Percentiles rank a stretch among this genome's conserved stretches.
Conservation (phyloP, 352 stramenopile genomes). For the Pelagophyceae sp. region DNA sequence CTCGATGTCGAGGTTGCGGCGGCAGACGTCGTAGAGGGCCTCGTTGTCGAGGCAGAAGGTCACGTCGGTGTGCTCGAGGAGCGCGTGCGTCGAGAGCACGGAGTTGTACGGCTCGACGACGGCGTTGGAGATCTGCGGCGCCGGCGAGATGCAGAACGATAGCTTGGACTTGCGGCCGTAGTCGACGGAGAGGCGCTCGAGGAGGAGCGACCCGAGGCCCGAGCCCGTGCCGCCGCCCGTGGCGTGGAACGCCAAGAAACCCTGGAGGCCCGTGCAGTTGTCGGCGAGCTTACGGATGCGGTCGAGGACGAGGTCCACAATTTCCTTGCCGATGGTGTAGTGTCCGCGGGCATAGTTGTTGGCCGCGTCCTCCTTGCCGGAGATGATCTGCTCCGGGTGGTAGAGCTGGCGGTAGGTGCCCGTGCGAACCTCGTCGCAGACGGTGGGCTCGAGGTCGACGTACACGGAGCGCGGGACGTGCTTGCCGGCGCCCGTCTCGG, state of each 20-base stretch:
- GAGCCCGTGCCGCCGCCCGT: constrained; percentile 92
- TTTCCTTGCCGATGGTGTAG: constrained; percentile 85
- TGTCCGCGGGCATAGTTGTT: constrained; percentile 57
- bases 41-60: constrained; percentile 94
- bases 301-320: constrained; percentile 90
- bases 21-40: constrained; percentile 93
- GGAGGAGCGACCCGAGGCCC: constrained; percentile 86
- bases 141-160: constrained; percentile 91
- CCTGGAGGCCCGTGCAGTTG: constrained; percentile 90
- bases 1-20: constrained; percentile 90
- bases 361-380: constrained; percentile 88
- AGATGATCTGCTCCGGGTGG: constrained; percentile 96
- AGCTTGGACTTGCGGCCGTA: constrained; percentile 95
- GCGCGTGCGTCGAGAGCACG: constrained; percentile 84
- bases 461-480: constrained; percentile 93
- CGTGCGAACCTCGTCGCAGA: constrained; percentile 91
- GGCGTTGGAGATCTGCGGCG: constrained; percentile 86
- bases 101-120: constrained; percentile 98
- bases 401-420: constrained; percentile 92
- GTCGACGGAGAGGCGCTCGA: constrained; percentile 91
- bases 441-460: constrained; percentile 91
- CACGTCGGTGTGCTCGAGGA: constrained; percentile 91
- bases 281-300: constrained; percentile 90
- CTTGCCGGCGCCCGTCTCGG: constrained; percentile 80
- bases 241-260: constrained; percentile 93